These are phyloP conservation scores for Exserohilum rostratum DNA, from an alignment of 2,329 filamentous ascomycete species.

Conservation along the genomic window DNA sequence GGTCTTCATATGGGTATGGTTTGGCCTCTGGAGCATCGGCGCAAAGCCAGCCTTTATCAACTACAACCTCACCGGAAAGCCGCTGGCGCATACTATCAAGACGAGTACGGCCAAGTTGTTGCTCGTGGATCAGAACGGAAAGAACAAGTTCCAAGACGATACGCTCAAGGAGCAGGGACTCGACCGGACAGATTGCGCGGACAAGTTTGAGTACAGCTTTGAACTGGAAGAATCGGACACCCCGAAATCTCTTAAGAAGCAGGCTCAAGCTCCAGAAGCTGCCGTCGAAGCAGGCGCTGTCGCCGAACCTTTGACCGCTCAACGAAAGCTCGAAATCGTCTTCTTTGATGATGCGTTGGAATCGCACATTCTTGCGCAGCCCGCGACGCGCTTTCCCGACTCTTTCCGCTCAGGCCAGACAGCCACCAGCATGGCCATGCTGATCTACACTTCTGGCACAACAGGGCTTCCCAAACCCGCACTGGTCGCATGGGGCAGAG, in stretches of 20 bases:
- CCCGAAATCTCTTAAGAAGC: conserved; percentile 25
- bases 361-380: conserved; percentile 33
- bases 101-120: conserved; percentile 63
- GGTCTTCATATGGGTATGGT: conserved; percentile 48
- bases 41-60: conserved; percentile 50
- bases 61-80: conserved; percentile 46
- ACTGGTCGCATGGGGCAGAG: conserved; percentile 39
- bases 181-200: conserved; percentile 7
- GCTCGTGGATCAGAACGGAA: conserved; percentile 62
- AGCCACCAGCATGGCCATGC: conserved; percentile 39
- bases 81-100: conserved; percentile 59
- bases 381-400: conserved; percentile 39
- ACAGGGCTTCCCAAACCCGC: conserved; percentile 48
- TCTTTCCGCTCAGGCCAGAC: conserved; percentile 33
- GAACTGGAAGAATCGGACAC: conserved; percentile 29
- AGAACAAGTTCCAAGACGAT: conserved; percentile 35
- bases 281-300: conserved; percentile 12
- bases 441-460: conserved; percentile 50
- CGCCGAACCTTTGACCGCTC: conserved; percentile 16
- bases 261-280: conserved; percentile 18
- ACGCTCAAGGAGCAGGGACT: conserved; percentile 41
- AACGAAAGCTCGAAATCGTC: conserved; percentile 36
- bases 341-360: conserved; percentile 40
- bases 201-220: conserved; percentile 31
- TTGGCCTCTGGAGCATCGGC: conserved; percentile 47